These are phyloP conservation scores for Dactylellina parvicollis DNA, from an alignment of 2,329 filamentous ascomycete genomes.

Conservation along the genomic window DNA sequence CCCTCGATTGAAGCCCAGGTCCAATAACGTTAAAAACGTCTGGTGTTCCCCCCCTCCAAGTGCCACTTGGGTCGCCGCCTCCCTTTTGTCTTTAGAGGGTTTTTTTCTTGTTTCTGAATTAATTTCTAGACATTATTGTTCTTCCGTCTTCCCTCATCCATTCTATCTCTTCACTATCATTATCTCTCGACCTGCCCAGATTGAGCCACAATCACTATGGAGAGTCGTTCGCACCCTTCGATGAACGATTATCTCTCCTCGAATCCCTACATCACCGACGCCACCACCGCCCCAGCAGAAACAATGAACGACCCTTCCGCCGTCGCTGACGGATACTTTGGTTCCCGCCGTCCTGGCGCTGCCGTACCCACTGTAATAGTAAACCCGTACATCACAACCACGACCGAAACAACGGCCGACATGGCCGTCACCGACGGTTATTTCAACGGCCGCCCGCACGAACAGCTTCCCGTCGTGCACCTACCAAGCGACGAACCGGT, in stretches of 20 bases:
- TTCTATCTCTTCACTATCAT: not conserved
- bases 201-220: slow-evolving; percentile 27
- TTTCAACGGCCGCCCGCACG: slow-evolving; percentile 51
- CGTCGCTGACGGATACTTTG: slow-evolving; percentile 50
- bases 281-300: slow-evolving; percentile 15
- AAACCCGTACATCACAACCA: slow-evolving; percentile 49
- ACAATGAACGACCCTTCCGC: slow-evolving; percentile 23
- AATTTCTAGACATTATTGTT: slow-evolving; percentile 1
- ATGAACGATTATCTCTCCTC: slow-evolving; percentile 48
- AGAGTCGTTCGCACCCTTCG: slow-evolving; percentile 40
- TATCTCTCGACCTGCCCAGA: not conserved
- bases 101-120: slow-evolving; percentile 17
- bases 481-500: slow-evolving; percentile 46
- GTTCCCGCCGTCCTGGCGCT: slow-evolving; percentile 21
- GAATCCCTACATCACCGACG: slow-evolving; percentile 48
- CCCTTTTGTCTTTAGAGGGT: slow-evolving; percentile 30
- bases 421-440: slow-evolving; percentile 51
- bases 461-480: slow-evolving; percentile 46
- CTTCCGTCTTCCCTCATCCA: not conserved
- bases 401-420: slow-evolving; percentile 48
- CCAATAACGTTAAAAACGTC: slow-evolving; percentile 41
- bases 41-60: slow-evolving; percentile 38
- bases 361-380: slow-evolving; percentile 3
- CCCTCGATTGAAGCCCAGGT: slow-evolving; percentile 25
- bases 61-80: slow-evolving; percentile 10